These are phyloP conservation scores for Amylocarpus encephaloides DNA, from an alignment of 2,329 filamentous ascomycete species.

Conservation along the genomic window DNA sequence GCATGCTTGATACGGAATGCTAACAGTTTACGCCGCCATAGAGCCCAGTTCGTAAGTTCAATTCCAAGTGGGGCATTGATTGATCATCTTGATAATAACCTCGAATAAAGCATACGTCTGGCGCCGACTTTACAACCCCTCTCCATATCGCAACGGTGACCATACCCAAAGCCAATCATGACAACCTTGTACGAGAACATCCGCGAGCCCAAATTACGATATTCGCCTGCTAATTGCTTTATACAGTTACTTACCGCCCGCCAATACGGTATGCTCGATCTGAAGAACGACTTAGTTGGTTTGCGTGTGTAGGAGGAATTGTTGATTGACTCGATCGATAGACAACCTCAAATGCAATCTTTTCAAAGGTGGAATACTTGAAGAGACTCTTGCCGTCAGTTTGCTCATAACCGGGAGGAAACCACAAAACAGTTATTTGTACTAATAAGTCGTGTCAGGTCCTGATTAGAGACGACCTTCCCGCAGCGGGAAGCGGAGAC, in stretches of 20 bases:
- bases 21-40: constrained; percentile 26
- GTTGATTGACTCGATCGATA: constrained; percentile 15
- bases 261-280: constrained; percentile 46
- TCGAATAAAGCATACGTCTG: constrained; percentile 35
- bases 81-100: constrained; percentile 2
- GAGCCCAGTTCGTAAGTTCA: constrained; percentile 43
- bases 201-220: neutral
- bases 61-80: neutral
- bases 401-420: neutral
- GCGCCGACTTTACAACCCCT: constrained; percentile 32
- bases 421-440: too few species aligned
- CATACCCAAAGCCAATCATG: constrained; percentile 56
- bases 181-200: constrained; percentile 44
- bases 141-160: constrained; percentile 38
- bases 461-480: constrained; percentile 22
- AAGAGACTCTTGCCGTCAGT: constrained; percentile 37
- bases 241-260: constrained; percentile 31
- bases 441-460: constrained; percentile 13
- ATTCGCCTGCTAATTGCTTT: constrained; percentile 7
- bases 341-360: constrained; percentile 42
- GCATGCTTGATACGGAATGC: constrained; percentile 7
- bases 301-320: neutral
- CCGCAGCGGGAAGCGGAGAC: constrained; percentile 12
- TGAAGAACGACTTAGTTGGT: neutral
- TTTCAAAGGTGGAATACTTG: constrained; percentile 41